A percentile compares a stretch with the other conserved stretches of the same genome.
Conservation (phyloP, 495 filamentous ascomycete genomes). For the Hypomontagnella monticulosa region DNA sequence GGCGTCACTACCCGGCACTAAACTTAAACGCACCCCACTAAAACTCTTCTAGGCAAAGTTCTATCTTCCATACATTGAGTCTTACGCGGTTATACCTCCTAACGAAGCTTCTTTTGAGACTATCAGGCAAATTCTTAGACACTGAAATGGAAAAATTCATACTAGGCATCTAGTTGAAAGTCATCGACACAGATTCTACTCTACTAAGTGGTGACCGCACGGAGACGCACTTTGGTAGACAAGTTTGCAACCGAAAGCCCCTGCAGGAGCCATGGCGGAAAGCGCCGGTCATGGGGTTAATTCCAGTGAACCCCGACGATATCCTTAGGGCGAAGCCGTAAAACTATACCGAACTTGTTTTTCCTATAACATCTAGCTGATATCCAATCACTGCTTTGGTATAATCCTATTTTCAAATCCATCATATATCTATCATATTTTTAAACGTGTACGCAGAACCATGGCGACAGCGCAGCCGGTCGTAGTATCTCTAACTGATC, state of each 20-base stretch:
- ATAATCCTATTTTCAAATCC: background rate
- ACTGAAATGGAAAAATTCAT: too few species aligned
- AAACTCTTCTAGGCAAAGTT: background rate
- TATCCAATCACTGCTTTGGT: background rate
- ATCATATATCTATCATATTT: background rate
- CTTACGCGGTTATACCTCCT: too few species aligned
- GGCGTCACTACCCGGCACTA: slow-evolving; percentile 13
- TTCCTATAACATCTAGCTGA: background rate
- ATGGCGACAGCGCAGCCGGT: slow-evolving; percentile 55
- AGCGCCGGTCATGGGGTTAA: slow-evolving; percentile 9
- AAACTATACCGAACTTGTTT: slow-evolving; percentile 8
- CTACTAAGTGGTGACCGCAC: too few species aligned
- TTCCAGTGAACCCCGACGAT: slow-evolving; percentile 30
- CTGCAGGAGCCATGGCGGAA: slow-evolving; percentile 3
- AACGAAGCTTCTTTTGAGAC: too few species aligned
- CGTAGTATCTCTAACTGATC: slow-evolving; percentile 61
- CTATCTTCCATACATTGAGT: too few species aligned
- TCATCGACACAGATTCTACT: too few species aligned
- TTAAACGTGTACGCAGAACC: background rate
- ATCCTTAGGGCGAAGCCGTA: slow-evolving; percentile 29
- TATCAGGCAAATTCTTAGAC: too few species aligned
- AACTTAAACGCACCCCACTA: background rate
- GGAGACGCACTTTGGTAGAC: too few species aligned
- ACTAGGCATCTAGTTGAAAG: too few species aligned
- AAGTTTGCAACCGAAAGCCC: too few species aligned